Percentiles rank a stretch among this genome's conserved stretches.
phyloP scores from a whole-genome alignment of 306 rosid species.

The barrel medic (Medicago truncatula) region MtrunA17r5.0-ANR NC_053043.1:19192001-19192500 shows the following conservation, averaged over 20 bases:
- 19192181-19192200: too few relatives aligned
- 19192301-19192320: slow-evolving; percentile 19
- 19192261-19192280: not conserved
- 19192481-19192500: slow-evolving; percentile 92
- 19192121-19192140: too few relatives aligned
- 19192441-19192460: slow-evolving; percentile 61
- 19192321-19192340: not conserved
- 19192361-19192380: not conserved
- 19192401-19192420: slow-evolving; percentile 15
- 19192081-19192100: too few relatives aligned
- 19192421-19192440: slow-evolving; percentile 33
- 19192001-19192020: too few relatives aligned
- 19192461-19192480: slow-evolving; percentile 71
- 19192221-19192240: not conserved
- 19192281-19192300: not conserved
- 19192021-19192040: too few relatives aligned
- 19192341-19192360: not conserved
- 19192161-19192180: too few relatives aligned
- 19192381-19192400: slow-evolving; percentile 6
- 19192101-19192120: too few relatives aligned
- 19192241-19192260: not conserved
- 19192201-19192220: too few relatives aligned
- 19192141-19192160: too few relatives aligned
- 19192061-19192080: too few relatives aligned
- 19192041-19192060: too few relatives aligned